Conservation (phyloP, 805 yeast genomes). For the Candida succiphila region DNA sequence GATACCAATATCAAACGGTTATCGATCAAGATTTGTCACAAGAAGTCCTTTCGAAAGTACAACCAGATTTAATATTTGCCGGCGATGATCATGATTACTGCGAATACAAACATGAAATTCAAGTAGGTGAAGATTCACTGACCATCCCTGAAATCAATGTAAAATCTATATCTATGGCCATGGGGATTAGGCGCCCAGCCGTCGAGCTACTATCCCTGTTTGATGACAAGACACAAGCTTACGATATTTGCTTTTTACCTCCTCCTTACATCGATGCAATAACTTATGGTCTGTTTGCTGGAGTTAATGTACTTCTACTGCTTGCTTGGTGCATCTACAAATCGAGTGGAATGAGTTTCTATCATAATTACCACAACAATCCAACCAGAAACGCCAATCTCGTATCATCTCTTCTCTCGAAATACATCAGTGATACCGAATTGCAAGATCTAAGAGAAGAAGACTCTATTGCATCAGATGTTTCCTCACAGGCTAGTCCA, state of each 20-base stretch:
- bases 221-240: constrained; percentile 10
- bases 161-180: constrained; percentile 84
- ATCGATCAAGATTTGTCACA: constrained; percentile 50
- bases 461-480: too few species aligned
- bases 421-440: neutral
- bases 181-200: constrained; percentile 43
- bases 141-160: constrained; percentile 25
- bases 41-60: constrained; percentile 42
- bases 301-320: constrained; percentile 6
- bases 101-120: constrained; percentile 46
- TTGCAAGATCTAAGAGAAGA: neutral
- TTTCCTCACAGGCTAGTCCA: too few species aligned
- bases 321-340: neutral
- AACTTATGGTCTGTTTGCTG: constrained; percentile 27
- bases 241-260: constrained; percentile 34
- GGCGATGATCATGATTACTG: constrained; percentile 98
- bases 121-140: neutral
- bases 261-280: constrained; percentile 33
- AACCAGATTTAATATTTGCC: constrained; percentile 67
- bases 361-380: neutral
- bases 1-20: constrained; percentile 85
- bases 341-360: too few species aligned
- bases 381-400: neutral
- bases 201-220: constrained; percentile 25
- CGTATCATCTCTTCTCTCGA: neutral